Percentiles rank a stretch among this genome's conserved stretches.
Conservation (phyloP, 306 rosid genomes). For the Cucurbita pepo region DNA sequence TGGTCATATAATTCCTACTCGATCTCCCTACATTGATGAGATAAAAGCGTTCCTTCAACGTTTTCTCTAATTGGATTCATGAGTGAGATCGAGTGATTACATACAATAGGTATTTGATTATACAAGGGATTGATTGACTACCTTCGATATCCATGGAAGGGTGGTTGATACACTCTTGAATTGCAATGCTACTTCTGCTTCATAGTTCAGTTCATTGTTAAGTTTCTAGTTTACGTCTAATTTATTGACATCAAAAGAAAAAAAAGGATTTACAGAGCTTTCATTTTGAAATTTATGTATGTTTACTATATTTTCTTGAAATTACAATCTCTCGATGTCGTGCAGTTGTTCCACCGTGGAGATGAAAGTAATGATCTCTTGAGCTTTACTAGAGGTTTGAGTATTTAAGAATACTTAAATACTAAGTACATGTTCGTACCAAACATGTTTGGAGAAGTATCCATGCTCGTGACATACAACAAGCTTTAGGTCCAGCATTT, state of each 20-base stretch:
- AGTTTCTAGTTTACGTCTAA: not conserved
- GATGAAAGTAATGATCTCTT: too few relatives aligned
- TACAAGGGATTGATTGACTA: not conserved
- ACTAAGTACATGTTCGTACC: too few relatives aligned
- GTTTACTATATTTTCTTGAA: too few relatives aligned
- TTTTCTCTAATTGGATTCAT: conserved; percentile 20
- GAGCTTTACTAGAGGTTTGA: too few relatives aligned
- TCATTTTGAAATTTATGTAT: too few relatives aligned
- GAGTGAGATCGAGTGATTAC: not conserved
- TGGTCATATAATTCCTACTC: conserved; percentile 80
- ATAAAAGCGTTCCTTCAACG: conserved; percentile 51
- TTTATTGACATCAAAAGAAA: not conserved
- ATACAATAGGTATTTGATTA: not conserved
- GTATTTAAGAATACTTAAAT: too few relatives aligned
- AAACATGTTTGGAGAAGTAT: too few relatives aligned
- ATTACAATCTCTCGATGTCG: too few relatives aligned
- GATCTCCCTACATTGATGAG: conserved; percentile 58
- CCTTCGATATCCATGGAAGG: not conserved
- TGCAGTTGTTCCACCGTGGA: too few relatives aligned
- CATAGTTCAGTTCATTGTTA: not conserved
- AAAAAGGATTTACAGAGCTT: not conserved
- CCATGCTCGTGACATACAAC: too few relatives aligned
- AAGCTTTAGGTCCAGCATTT: too few relatives aligned
- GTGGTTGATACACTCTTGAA: not conserved
- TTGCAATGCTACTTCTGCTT: not conserved